A percentile compares a stretch with the other conserved stretches of the same genome.
These are phyloP conservation scores for Talaromyces liani DNA, from an alignment of 495 filamentous ascomycete species.

Conservation along the genomic window DNA sequence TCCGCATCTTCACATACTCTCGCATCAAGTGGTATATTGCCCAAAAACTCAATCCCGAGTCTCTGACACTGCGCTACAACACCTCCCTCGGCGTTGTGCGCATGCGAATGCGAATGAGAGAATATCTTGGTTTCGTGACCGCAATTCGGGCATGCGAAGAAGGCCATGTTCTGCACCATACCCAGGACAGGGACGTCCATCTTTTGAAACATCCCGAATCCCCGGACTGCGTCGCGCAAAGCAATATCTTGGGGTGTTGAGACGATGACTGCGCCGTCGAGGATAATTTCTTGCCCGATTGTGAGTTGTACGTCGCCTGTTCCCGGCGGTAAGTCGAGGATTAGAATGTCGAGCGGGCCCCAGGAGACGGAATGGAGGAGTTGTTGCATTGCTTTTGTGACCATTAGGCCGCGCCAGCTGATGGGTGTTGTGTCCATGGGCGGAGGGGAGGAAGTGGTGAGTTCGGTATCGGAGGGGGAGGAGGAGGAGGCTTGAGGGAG, in stretches of 20 bases:
- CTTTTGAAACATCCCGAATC: conserved; percentile 85
- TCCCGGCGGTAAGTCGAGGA: conserved; percentile 88
- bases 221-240: conserved; percentile 80
- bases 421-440: conserved; percentile 66
- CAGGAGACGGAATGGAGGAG: conserved; percentile 91
- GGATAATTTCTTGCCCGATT: conserved; percentile 80
- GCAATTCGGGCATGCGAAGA: conserved; percentile 78
- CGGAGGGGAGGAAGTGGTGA: conserved; percentile 15
- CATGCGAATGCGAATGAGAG: conserved; percentile 29
- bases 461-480: conserved; percentile 10
- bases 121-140: conserved; percentile 71
- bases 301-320: conserved; percentile 93
- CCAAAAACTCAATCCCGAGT: conserved; percentile 66
- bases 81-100: conserved; percentile 27
- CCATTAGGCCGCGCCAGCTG: conserved; percentile 96
- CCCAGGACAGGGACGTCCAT: conserved; percentile 72
- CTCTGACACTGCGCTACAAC: conserved; percentile 53
- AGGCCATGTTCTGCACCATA: conserved; percentile 94
- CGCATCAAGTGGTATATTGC: conserved; percentile 84
- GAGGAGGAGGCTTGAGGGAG: conserved; percentile 36
- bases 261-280: conserved; percentile 85
- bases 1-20: conserved; percentile 86
- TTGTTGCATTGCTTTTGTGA: conserved; percentile 95
- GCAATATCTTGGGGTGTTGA: conserved; percentile 91
- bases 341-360: conserved; percentile 74